Conservation (phyloP, 2,329 filamentous ascomycete genomes). For the Paecilomyces sp. region DNA sequence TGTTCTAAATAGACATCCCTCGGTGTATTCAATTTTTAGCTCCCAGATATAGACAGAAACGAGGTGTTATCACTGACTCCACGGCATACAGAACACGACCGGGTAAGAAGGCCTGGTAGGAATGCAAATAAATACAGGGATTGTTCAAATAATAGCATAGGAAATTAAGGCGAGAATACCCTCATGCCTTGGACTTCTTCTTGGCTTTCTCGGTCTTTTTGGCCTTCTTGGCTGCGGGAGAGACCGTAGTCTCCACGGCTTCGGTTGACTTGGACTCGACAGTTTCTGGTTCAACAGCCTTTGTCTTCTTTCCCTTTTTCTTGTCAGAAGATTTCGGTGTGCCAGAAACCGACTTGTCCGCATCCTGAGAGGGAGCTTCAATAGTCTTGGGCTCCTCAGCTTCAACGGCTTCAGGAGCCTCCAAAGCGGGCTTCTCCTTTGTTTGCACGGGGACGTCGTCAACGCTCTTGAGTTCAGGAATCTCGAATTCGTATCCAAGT, state of each 20-base stretch:
- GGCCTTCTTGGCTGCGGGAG: conserved; percentile 21
- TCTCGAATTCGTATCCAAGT: conserved; percentile 76
- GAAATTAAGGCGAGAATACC: background rate
- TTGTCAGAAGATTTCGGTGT: conserved; percentile 23
- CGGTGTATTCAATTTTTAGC: background rate
- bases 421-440: conserved; percentile 20
- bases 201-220: conserved; percentile 26
- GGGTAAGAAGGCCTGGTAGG: background rate
- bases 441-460: conserved; percentile 44
- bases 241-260: conserved; percentile 7
- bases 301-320: conserved; percentile 15
- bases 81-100: conserved; percentile 1
- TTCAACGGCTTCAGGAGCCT: conserved; percentile 20
- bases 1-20: background rate
- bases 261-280: conserved; percentile 6
- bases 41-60: background rate
- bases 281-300: background rate
- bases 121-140: background rate
- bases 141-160: conserved; percentile 4
- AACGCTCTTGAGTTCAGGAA: conserved; percentile 62
- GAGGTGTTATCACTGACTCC: conserved; percentile 1
- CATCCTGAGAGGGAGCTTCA: conserved; percentile 18
- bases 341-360: conserved; percentile 16
- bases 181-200: conserved; percentile 25
- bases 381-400: conserved; percentile 11